Percentiles rank a stretch among this genome's conserved stretches.
Evolutionary conservation across 139 green algal genomes (phyloP).

Genomic region (Volvox africanus): DNA sequence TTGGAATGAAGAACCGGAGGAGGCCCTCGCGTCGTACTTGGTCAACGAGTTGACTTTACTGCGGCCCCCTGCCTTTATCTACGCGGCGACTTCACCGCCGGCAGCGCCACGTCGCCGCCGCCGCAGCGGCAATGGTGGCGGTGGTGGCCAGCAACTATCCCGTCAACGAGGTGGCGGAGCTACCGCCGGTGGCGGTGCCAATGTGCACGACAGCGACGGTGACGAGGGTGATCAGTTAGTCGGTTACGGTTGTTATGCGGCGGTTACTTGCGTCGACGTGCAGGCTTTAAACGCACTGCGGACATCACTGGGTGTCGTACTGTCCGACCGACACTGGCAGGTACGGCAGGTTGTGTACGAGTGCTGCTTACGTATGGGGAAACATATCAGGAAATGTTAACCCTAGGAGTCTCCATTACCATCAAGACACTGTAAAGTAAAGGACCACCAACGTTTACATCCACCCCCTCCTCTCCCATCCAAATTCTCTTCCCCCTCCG

Average conservation of each 20-base stretch:
- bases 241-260: conserved; percentile 64
- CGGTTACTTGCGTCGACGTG: conserved; percentile 50
- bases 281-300: conserved; percentile 56
- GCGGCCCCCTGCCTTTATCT: conserved; percentile 56
- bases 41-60: conserved; percentile 61
- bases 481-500: too few relatives aligned
- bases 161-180: background rate
- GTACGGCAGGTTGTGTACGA: background rate
- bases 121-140: background rate
- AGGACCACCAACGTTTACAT: too few relatives aligned
- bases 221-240: background rate
- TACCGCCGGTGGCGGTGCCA: background rate
- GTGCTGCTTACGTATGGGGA: background rate
- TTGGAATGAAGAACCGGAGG: conserved; percentile 47
- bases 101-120: background rate
- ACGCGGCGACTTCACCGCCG: conserved; percentile 46
- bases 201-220: background rate
- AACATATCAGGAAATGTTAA: too few relatives aligned
- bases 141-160: background rate
- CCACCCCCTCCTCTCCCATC: too few relatives aligned
- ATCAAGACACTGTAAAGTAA: too few relatives aligned
- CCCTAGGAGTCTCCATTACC: too few relatives aligned
- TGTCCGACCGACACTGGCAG: conserved; percentile 59
- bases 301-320: conserved; percentile 28
- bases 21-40: conserved; percentile 11